Evolutionary conservation across 108 stramenopile species (phyloP), one percentile per base, ranked within the genome.

Genomic region (Nitzschia sp.): DNA sequence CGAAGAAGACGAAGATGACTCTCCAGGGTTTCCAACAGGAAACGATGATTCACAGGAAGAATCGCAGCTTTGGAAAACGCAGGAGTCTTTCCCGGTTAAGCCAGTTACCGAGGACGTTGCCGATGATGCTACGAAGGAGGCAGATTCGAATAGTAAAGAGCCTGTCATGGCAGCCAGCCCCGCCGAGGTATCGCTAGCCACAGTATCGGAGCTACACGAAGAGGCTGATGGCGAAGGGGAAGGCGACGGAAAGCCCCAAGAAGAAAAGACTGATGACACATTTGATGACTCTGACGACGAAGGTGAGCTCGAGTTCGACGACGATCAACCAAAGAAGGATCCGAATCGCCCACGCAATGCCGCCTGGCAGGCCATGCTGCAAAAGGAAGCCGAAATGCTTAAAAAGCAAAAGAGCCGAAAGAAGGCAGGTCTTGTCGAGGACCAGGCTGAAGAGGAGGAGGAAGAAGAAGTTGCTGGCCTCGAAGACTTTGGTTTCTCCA

Each of bases 391-490:
- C 32, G 83, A 80, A 36, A 71, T 71, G 48, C 57, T 87, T 38
- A 91, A 91, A 69, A 88, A 88, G 63, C 72, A 62, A 21, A 87
- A 89, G 72, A 61, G 53, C 35, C 74, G 66, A 17, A 86, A 84
- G 49, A 64, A 59, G 28, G 83, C 76, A 2, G 75, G 84, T 25
- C 79, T 95, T 1, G 85, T 92, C n/a, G 88, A 84, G 30, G 90
- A 91, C 49, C 91, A 92, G 59, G 94, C 92, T 61, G 94, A 95
- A 64, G 94, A 95, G 66, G 94, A 95, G 75, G 94, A 95, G 58
- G 94, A 95, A 59, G 94, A 93, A 51, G 90, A 83, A 56, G 88
- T 95, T 49, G 88, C 87, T 36, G 94, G 94, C 2, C 77, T 95
- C 15, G 91, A 95, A 75, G 94, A 95, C 57, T 95, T 95, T 67